phyloP scores from a whole-genome alignment of 2,329 filamentous ascomycete species.

The Fusarium cicatricum region DNA sequence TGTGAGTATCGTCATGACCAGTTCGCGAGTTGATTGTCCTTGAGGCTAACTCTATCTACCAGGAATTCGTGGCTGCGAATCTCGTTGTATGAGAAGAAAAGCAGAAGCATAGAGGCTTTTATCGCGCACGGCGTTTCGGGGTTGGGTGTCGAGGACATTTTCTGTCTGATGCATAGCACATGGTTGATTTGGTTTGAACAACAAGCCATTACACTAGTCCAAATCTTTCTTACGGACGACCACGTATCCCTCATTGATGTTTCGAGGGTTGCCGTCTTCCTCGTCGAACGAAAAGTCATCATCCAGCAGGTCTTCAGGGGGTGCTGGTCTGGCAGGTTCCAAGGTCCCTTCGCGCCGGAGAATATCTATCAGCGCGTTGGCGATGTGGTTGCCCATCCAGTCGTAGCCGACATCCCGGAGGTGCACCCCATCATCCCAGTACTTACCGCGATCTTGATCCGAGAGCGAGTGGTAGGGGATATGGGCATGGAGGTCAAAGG shows the following conservation, averaged over 20 bases:
- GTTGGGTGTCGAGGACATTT: constrained; percentile 26
- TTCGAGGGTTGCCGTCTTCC: constrained; percentile 56
- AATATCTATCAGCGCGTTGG: constrained; percentile 59
- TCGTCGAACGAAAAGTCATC: constrained; percentile 54
- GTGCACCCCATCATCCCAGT: constrained; percentile 71
- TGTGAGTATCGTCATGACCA: constrained; percentile 47
- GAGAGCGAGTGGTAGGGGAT: constrained; percentile 63
- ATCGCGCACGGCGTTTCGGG: constrained; percentile 36
- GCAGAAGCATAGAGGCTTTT: constrained; percentile 29
- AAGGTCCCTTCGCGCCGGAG: constrained; percentile 46
- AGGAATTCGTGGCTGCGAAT: constrained; percentile 66
- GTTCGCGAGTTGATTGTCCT: not conserved
- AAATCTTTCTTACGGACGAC: constrained; percentile 62
- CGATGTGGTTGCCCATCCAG: constrained; percentile 66
- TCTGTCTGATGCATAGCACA: constrained; percentile 31
- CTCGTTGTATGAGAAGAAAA: constrained; percentile 49
- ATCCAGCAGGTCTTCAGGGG: not conserved
- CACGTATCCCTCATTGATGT: constrained; percentile 62
- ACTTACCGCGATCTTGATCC: constrained; percentile 53
- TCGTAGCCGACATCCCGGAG: constrained; percentile 67
- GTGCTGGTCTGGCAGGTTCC: constrained; percentile 11
- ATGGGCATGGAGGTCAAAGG: constrained; percentile 63
- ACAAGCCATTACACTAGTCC: constrained; percentile 47
- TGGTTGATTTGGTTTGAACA: constrained; percentile 24
- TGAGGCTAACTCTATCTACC: constrained; percentile 15